These are phyloP conservation scores for Albophoma yamanashiensis DNA, from an alignment of 2,329 filamentous ascomycete genomes.

Conservation along the genomic window DNA sequence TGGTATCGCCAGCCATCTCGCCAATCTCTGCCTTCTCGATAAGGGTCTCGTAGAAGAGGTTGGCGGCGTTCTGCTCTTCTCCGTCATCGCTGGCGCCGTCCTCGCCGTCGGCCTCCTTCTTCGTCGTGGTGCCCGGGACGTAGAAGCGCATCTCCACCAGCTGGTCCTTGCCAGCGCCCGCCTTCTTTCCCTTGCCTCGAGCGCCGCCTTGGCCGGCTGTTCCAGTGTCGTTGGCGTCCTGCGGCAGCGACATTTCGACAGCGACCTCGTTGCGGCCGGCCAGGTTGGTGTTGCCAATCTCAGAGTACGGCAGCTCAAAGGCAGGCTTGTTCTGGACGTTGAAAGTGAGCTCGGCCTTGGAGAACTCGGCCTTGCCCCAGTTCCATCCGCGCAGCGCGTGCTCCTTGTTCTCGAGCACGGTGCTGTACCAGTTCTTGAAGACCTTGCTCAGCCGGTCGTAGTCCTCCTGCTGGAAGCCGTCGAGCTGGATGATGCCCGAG, in stretches of 20 bases:
- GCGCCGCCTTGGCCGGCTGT: slow-evolving; percentile 67
- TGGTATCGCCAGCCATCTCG: slow-evolving; percentile 96
- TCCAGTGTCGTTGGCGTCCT: slow-evolving; percentile 59
- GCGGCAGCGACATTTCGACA: slow-evolving; percentile 77
- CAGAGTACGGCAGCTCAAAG: slow-evolving; percentile 93
- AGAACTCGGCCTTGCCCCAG: slow-evolving; percentile 97
- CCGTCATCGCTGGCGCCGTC: slow-evolving; percentile 53
- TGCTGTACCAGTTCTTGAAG: slow-evolving; percentile 98
- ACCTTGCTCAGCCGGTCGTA: slow-evolving; percentile 83
- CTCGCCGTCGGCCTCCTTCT: slow-evolving; percentile 58
- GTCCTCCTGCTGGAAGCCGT: slow-evolving; percentile 92
- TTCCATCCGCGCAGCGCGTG: slow-evolving; percentile 97
- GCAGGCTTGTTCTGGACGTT: slow-evolving; percentile 94
- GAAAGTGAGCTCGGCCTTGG: slow-evolving; percentile 89
- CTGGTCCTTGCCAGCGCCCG: slow-evolving; percentile 80
- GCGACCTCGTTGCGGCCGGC: slow-evolving; percentile 97
- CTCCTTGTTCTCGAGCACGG: slow-evolving; percentile 83
- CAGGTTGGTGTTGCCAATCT: slow-evolving; percentile 95
- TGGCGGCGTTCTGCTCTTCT: slow-evolving; percentile 87
- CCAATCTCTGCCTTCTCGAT: slow-evolving; percentile 99
- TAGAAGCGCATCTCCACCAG: slow-evolving; percentile 99
- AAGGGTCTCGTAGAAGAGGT: slow-evolving; percentile 94
- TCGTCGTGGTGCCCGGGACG: slow-evolving; percentile 81
- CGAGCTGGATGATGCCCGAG: slow-evolving; percentile 80
- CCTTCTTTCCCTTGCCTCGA: slow-evolving; percentile 72